Base-by-base conservation (phyloP, 306 rosid genomes). In the Datisca glomerata region DNA sequence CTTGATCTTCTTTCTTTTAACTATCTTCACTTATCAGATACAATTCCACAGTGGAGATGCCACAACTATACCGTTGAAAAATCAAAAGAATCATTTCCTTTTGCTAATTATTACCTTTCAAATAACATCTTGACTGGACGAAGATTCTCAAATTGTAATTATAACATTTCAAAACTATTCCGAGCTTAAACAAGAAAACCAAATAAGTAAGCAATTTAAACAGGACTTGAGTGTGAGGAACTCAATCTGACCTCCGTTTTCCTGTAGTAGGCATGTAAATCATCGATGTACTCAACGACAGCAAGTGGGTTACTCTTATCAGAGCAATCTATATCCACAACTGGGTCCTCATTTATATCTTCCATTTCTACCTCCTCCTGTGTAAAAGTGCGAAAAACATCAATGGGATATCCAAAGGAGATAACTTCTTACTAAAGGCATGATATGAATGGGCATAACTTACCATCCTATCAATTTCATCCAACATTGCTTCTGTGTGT, bases 401-500 rank as follows among this genome's bases (percentile, higher is more conserved):
- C 16, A 51, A 24, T 37, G 10, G n/a, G n/a, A n/a, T n/a, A n/a
- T n/a, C n/a, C n/a, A n/a, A n/a, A n/a, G n/a, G n/a, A n/a, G n/a
- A n/a, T n/a, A n/a, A n/a, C n/a, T n/a, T n/a, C n/a, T n/a, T n/a
- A n/a, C n/a, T n/a, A n/a, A n/a, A n/a, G n/a, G n/a, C n/a, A n/a
- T n/a, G n/a, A n/a, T n/a, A n/a, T n/a, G n/a, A n/a, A n/a, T n/a
- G n/a, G n/a, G n/a, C n/a, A n/a, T n/a, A n/a, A n/a, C n/a, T 31
- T 62, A 75, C 82, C 82, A 70, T 75, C 25, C 54, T 49, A 57
- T 75, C 74, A 47, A 59, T 62, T 43, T 70, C 82, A 14, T 70
- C 78, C 42, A 75, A 36, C 64, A 75, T 62, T n/a, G 78, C 76
- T 59, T 75, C 74, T 8, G 82, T 75, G 49, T 70, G 78, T 24